A percentile compares a stretch with the other conserved stretches of the same genome.
Conservation (phyloP, 108 stramenopile genomes). For the Pseudonitzschia delicatissima region DNA sequence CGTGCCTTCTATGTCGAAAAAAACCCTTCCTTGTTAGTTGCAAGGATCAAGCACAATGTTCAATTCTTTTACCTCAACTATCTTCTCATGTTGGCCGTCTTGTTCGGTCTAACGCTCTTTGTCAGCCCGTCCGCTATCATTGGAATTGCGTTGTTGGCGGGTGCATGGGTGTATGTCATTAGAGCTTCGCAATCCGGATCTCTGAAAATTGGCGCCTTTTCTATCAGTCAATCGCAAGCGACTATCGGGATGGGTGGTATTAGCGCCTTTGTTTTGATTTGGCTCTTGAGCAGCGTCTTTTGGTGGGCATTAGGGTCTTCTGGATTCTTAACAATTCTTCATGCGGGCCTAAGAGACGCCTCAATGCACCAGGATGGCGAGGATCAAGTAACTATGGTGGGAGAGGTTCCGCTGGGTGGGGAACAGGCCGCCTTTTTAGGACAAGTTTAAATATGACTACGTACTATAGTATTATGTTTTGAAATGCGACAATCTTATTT, state of each 20-base stretch:
- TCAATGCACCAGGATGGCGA: slow-evolving; percentile 89
- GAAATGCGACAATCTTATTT: neutral
- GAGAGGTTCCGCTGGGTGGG: slow-evolving; percentile 45
- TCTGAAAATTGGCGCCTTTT: slow-evolving; percentile 52
- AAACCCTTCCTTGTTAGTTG: slow-evolving; percentile 60
- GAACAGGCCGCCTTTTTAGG: slow-evolving; percentile 35
- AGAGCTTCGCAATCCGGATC: slow-evolving; percentile 53
- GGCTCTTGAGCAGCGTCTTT: slow-evolving; percentile 66
- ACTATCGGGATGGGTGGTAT: slow-evolving; percentile 65
- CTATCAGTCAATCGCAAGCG: slow-evolving; percentile 77
- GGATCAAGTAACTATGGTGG: slow-evolving; percentile 81
- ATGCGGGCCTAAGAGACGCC: slow-evolving; percentile 80
- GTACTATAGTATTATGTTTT: neutral
- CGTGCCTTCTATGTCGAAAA: slow-evolving; percentile 84
- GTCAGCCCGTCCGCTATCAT: slow-evolving; percentile 75
- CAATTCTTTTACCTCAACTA: slow-evolving; percentile 89
- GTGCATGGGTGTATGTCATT: slow-evolving; percentile 77
- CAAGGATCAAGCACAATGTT: slow-evolving; percentile 78
- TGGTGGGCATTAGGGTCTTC: slow-evolving; percentile 83
- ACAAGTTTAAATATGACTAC: neutral
- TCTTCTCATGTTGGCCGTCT: slow-evolving; percentile 54
- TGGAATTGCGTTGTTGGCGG: slow-evolving; percentile 66
- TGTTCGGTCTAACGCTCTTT: slow-evolving; percentile 69
- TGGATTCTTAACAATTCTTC: slow-evolving; percentile 68
- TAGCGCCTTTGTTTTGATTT: slow-evolving; percentile 59